Conservation (phyloP, 2,329 filamentous ascomycete species). For the Alternaria gansuensis region DNA sequence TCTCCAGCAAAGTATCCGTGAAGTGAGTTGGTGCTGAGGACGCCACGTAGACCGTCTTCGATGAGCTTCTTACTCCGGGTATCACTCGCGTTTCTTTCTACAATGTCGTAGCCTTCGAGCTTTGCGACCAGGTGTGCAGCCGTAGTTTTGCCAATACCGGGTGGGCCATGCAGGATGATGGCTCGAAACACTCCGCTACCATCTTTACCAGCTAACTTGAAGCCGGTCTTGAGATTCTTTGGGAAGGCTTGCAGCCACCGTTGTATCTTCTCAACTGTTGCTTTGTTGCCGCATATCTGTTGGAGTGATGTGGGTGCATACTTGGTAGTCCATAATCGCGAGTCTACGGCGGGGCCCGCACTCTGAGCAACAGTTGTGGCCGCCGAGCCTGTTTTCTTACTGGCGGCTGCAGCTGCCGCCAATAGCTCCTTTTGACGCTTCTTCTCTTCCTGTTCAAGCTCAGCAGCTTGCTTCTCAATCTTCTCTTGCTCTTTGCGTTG, state of each 20-base stretch:
- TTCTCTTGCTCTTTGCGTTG: slow-evolving; percentile 85
- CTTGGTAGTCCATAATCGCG: slow-evolving; percentile 84
- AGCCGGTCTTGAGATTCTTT: slow-evolving; percentile 78
- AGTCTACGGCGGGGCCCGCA: slow-evolving; percentile 41
- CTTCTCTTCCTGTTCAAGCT: slow-evolving; percentile 90
- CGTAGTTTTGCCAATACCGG: slow-evolving; percentile 97
- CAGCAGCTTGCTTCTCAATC: slow-evolving; percentile 78
- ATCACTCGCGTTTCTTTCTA: slow-evolving; percentile 97
- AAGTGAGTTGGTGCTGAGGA: slow-evolving; percentile 92
- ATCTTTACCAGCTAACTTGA: slow-evolving; percentile 83
- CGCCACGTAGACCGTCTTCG: slow-evolving; percentile 84
- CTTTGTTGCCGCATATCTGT: slow-evolving; percentile 96
- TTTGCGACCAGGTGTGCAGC: slow-evolving; percentile 94
- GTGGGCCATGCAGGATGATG: slow-evolving; percentile 94
- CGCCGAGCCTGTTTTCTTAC: slow-evolving; percentile 49
- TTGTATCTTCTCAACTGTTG: slow-evolving; percentile 86
- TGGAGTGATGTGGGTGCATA: slow-evolving; percentile 86
- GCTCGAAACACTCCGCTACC: slow-evolving; percentile 84
- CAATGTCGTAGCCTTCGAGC: slow-evolving; percentile 88
- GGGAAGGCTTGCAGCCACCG: slow-evolving; percentile 85
- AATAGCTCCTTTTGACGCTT: slow-evolving; percentile 67
- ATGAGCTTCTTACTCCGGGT: slow-evolving; percentile 95
- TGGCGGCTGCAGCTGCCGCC: slow-evolving; percentile 45
- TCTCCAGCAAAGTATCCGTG: slow-evolving; percentile 89
- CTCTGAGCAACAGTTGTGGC: slow-evolving; percentile 35